Percentiles rank a stretch among this genome's conserved stretches.
phyloP scores from a whole-genome alignment of 768 basidiomycete species.

The Lactifluus rugatus region DNA sequence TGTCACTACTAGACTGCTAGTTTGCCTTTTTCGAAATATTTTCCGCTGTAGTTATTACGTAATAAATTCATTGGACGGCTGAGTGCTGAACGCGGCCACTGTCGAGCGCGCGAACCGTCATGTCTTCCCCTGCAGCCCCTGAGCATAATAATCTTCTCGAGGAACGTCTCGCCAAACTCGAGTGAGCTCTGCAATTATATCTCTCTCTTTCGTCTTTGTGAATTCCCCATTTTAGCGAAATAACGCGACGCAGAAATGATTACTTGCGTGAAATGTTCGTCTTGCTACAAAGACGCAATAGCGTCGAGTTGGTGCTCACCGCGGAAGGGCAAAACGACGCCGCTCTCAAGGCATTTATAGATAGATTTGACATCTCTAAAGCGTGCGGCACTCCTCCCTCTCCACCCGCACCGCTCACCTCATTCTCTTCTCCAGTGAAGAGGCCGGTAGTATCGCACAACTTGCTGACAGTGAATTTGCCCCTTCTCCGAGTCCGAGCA shows the following conservation, averaged over 20 bases:
- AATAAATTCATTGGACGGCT: not conserved
- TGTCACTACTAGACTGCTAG: not conserved
- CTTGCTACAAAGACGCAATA: slow-evolving; percentile 48
- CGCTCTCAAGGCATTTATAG: slow-evolving; percentile 43
- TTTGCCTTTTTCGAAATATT: too few relatives aligned
- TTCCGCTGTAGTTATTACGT: slow-evolving; percentile 4
- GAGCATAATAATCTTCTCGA: not conserved
- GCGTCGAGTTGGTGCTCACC: slow-evolving; percentile 33
- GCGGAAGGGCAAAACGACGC: slow-evolving; percentile 31
- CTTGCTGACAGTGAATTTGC: slow-evolving; percentile 22
- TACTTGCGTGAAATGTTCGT: slow-evolving; percentile 63
- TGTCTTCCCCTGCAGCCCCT: not conserved
- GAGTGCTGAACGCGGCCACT: not conserved
- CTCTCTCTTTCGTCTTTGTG: not conserved
- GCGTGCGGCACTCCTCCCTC: slow-evolving; percentile 31
- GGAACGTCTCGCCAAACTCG: slow-evolving; percentile 17
- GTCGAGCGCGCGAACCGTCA: not conserved
- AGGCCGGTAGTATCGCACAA: slow-evolving; percentile 25
- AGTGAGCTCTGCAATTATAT: slow-evolving; percentile 2
- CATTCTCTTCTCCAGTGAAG: slow-evolving; percentile 25
- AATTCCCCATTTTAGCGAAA: slow-evolving; percentile 34
- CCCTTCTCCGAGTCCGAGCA: slow-evolving; percentile 12
- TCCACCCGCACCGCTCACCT: not conserved
- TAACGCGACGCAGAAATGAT: slow-evolving; percentile 56
- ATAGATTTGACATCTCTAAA: slow-evolving; percentile 44